A percentile compares a stretch with the other conserved stretches of the same genome.
phyloP scores from a whole-genome alignment of 2,329 filamentous ascomycete genomes.

The Chaetomiaceae sp. region DNA sequence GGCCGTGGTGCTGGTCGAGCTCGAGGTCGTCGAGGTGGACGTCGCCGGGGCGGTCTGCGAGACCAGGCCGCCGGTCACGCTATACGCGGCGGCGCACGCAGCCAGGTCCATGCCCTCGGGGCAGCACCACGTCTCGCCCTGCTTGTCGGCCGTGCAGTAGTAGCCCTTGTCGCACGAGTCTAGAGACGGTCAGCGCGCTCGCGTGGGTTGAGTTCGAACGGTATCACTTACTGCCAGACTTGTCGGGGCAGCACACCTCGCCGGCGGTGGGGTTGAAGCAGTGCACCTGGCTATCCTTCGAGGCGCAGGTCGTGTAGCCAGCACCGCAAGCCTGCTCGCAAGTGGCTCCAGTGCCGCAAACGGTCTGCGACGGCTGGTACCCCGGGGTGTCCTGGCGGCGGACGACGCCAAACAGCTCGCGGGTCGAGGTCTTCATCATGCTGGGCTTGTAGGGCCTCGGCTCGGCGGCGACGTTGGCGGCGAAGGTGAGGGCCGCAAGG shows the following conservation, averaged over 20 bases:
- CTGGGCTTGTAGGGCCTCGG: constrained; percentile 34
- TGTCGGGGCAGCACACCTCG: constrained; percentile 55
- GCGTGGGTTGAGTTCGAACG: background rate
- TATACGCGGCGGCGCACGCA: constrained; percentile 50
- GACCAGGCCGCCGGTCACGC: constrained; percentile 45
- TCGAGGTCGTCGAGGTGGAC: constrained; percentile 26
- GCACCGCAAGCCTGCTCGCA: constrained; percentile 54
- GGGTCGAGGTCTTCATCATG: constrained; percentile 35
- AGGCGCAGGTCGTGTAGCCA: constrained; percentile 46
- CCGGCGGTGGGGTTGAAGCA: constrained; percentile 52
- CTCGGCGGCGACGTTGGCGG: constrained; percentile 32
- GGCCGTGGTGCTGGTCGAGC: constrained; percentile 22
- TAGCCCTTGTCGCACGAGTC: constrained; percentile 58
- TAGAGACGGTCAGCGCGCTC: constrained; percentile 29
- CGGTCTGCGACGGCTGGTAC: constrained; percentile 46
- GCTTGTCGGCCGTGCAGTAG: constrained; percentile 56
- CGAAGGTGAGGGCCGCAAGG: constrained; percentile 42
- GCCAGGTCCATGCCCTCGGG: constrained; percentile 50
- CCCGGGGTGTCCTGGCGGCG: constrained; percentile 39
- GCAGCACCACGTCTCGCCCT: constrained; percentile 56
- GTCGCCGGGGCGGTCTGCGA: constrained; percentile 39
- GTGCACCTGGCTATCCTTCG: constrained; percentile 47
- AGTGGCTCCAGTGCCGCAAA: constrained; percentile 47
- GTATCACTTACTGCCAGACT: constrained; percentile 50
- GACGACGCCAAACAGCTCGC: constrained; percentile 39